These are phyloP conservation scores for Puya raimondii DNA, from an alignment of 176 grass and related monocot genomes.

Conservation along the genomic window DNA sequence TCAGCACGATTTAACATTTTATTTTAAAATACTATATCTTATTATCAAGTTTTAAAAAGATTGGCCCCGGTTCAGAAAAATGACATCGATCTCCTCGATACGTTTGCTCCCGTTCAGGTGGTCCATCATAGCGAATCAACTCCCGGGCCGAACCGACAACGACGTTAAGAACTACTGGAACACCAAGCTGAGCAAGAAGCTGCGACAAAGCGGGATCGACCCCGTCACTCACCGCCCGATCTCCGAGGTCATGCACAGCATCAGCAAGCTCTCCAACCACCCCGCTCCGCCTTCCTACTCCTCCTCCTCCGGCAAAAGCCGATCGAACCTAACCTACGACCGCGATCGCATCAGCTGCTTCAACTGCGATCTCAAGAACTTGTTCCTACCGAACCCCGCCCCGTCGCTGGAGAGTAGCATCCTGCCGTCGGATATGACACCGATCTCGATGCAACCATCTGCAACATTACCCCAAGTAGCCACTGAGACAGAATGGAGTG, in stretches of 20 bases:
- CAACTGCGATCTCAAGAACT: conserved; percentile 35
- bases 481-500: background rate
- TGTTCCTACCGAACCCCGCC: conserved; percentile 20
- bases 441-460: conserved; percentile 22
- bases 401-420: conserved; percentile 21
- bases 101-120: conserved; percentile 38
- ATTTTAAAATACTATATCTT: background rate
- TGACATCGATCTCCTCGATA: too few relatives aligned
- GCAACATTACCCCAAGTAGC: background rate
- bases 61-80: too few relatives aligned
- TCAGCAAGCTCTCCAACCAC: conserved; percentile 35
- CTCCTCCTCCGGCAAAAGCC: conserved; percentile 1
- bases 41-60: background rate
- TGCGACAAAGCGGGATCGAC: conserved; percentile 78
- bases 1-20: too few relatives aligned
- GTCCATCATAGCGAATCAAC: conserved; percentile 87
- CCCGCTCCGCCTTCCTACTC: conserved; percentile 19
- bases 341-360: conserved; percentile 5
- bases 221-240: conserved; percentile 94
- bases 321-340: background rate
- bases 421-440: conserved; percentile 9
- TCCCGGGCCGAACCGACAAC: conserved; percentile 90
- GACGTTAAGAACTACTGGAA: conserved; percentile 99
- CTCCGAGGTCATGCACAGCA: conserved; percentile 65
- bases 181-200: conserved; percentile 97